A percentile compares a stretch with the other conserved stretches of the same genome.
phyloP scores from a whole-genome alignment of 1,284 basidiomycete genomes.

The Marasmius tenuissimus region DNA sequence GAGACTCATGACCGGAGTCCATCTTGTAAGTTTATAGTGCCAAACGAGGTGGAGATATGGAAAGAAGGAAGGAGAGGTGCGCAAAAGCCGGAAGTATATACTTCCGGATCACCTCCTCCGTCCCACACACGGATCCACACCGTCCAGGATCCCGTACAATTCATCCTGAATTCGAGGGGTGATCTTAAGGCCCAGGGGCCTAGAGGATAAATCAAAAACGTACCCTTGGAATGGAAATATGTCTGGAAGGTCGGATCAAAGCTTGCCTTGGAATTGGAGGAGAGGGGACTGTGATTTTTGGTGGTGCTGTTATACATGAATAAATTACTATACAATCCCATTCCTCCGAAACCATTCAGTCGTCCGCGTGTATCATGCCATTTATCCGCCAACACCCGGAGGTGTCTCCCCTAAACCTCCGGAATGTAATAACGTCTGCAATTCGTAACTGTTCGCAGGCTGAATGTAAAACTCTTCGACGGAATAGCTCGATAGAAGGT shows the following conservation, averaged over 20 bases:
- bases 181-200: not conserved
- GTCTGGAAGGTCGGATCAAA: too few relatives aligned
- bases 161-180: not conserved
- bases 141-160: not conserved
- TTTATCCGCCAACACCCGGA: not conserved
- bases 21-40: not conserved
- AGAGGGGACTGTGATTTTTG: too few relatives aligned
- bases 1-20: not conserved
- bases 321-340: too few relatives aligned
- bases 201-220: not conserved
- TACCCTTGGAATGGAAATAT: not conserved
- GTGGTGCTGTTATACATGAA: too few relatives aligned
- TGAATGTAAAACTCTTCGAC: conserved; percentile 35
- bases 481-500: conserved; percentile 33
- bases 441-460: conserved; percentile 32
- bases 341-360: too few relatives aligned
- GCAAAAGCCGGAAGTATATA: not conserved
- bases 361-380: not conserved
- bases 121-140: not conserved
- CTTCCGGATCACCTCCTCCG: not conserved
- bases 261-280: too few relatives aligned
- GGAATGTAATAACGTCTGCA: conserved; percentile 23
- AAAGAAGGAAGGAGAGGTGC: not conserved
- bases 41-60: not conserved
- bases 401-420: not conserved